These are phyloP conservation scores for Pontederia crassipes DNA, from an alignment of 176 grass and related monocot species.

Conservation along the genomic window DNA sequence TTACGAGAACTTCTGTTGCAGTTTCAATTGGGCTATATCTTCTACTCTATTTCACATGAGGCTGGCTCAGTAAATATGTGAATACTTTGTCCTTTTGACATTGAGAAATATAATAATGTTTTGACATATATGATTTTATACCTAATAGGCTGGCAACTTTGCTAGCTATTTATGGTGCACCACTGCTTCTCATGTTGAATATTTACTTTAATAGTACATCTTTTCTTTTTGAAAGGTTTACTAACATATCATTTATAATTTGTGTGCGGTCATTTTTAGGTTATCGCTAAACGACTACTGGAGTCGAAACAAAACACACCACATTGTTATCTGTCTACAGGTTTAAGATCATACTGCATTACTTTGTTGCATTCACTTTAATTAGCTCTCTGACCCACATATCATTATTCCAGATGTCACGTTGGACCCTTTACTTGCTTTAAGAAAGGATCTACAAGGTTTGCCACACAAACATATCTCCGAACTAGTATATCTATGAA, in stretches of 20 bases:
- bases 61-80: too few relatives aligned
- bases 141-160: too few relatives aligned
- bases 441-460: conserved; percentile 97
- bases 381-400: conserved; percentile 17
- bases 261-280: conserved; percentile 24
- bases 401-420: conserved; percentile 67
- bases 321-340: conserved; percentile 88
- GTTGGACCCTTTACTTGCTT: conserved; percentile 76
- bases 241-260: not conserved
- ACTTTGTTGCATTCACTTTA: conserved; percentile 5
- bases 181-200: too few relatives aligned
- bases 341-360: conserved; percentile 20
- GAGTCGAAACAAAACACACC: conserved; percentile 94
- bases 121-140: too few relatives aligned
- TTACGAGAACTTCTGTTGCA: too few relatives aligned
- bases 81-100: too few relatives aligned
- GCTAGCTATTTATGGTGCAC: too few relatives aligned
- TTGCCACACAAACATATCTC: conserved; percentile 17
- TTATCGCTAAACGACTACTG: conserved; percentile 90
- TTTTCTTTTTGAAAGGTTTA: conserved; percentile 7
- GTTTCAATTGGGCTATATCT: too few relatives aligned
- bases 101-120: too few relatives aligned
- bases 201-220: not conserved
- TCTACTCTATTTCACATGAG: too few relatives aligned
- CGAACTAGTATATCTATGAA: conserved; percentile 6